phyloP scores from a whole-genome alignment of 805 yeast genomes.

The Candida ascalaphidarum region DNA sequence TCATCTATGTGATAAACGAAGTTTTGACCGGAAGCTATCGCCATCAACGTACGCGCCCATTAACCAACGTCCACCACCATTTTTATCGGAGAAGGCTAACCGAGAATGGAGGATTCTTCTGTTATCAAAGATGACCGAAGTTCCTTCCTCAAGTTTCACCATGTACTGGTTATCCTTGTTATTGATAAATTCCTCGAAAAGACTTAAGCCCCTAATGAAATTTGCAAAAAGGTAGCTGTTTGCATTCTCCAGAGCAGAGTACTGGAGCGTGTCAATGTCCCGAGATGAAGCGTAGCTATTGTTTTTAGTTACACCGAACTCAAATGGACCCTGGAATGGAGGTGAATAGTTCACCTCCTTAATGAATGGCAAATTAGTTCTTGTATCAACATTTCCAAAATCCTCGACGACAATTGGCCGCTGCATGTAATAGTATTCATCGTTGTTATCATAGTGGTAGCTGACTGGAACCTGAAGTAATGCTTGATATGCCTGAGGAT shows the following conservation, averaged over 20 bases:
- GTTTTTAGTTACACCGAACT: slow-evolving; percentile 40
- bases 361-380: slow-evolving; percentile 19
- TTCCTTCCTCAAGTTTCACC: slow-evolving; percentile 46
- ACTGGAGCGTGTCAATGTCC: slow-evolving; percentile 3
- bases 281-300: slow-evolving; percentile 4
- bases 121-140: slow-evolving; percentile 64
- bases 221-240: slow-evolving; percentile 38
- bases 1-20: too few relatives aligned
- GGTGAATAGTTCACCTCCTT: slow-evolving; percentile 68
- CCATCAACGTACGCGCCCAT: slow-evolving; percentile 72
- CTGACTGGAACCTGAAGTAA: slow-evolving; percentile 56
- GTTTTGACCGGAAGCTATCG: slow-evolving; percentile 58
- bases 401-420: slow-evolving; percentile 56
- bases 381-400: slow-evolving; percentile 6
- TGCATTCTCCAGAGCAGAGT: slow-evolving; percentile 25
- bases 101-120: slow-evolving; percentile 66
- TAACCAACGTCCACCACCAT: slow-evolving; percentile 54
- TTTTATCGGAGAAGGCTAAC: slow-evolving; percentile 28
- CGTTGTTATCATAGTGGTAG: slow-evolving; percentile 57
- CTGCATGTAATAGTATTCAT: slow-evolving; percentile 51
- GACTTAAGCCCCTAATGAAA: slow-evolving; percentile 47
- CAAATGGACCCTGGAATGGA: slow-evolving; percentile 77
- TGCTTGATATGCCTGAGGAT: slow-evolving; percentile 58
- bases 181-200: slow-evolving; percentile 53
- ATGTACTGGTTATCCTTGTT: slow-evolving; percentile 46